Evolutionary conservation across 1,284 basidiomycete species (phyloP), one percentile per base, ranked within the genome.

Genomic region (Golubevia sp.): DNA sequence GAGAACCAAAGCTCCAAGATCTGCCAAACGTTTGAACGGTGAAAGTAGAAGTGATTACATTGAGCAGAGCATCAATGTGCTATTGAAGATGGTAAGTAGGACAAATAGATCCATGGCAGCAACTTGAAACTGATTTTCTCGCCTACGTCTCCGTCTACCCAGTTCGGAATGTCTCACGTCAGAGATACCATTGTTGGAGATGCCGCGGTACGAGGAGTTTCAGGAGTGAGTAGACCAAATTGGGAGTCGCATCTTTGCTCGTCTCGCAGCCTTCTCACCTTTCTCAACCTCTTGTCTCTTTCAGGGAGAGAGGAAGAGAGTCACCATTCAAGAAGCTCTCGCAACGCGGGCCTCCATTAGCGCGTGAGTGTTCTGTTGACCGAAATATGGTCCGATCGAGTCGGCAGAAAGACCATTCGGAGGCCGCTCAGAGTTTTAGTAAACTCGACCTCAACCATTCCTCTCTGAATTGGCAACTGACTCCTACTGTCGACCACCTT

Each of bases 121-220:
- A 26, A 30, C 20, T 30, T 21, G 54, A 27, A 56, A 3, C 5
- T 11, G 30, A 34, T 15, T 44, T n/a, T 26, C 15, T 20, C 54
- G 3, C 54, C 20, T n/a, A 6, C 7, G 26, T 44, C n/a, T 20
- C 5, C 49, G 3, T 6, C 25, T 21, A 26, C 13, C 49, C n/a
- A 21, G n/a, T 76, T 77, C 51, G 65, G 62, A 18, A 76, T 77
- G 69, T 55, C 70, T 2, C 75, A 77, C 49, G 73, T 76, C 2
- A 69, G 73, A 50, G 58, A 77, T 62, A 77, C 75, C 55, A 73
- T 76, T 58, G 75, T 77, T 26, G 75, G 75, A 49, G 71, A 76
- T 38, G 67, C 72, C 15, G 64, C 69, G 25, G 66, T 76, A 6
- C 75, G 75, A 13, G 73, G 75, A 51, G 71, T 77, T 18, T 76